These are phyloP conservation scores for Gossypioides kirkii DNA, from an alignment of 345 rosid species.

Conservation along the genomic window DNA sequence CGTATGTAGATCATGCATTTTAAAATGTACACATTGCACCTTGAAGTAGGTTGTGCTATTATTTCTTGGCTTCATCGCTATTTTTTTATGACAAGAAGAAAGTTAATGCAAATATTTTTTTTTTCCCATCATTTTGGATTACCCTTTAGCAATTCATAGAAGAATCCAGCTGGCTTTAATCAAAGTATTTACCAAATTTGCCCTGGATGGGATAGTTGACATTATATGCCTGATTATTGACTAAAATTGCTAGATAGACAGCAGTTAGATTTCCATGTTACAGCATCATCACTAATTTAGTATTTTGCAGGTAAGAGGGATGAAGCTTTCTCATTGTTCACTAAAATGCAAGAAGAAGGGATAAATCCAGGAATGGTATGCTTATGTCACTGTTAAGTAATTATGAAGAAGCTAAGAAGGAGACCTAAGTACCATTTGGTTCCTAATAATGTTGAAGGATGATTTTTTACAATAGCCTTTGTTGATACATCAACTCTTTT, in stretches of 20 bases:
- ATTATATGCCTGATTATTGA: neutral
- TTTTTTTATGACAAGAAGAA: neutral
- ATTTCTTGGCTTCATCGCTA: neutral
- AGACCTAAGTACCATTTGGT: neutral
- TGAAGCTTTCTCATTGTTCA: conserved; percentile 54
- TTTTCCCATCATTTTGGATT: neutral
- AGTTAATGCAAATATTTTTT: neutral
- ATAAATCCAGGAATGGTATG: conserved; percentile 71
- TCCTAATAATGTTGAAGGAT: neutral
- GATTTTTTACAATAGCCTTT: neutral
- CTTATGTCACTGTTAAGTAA: neutral
- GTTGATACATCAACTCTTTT: neutral
- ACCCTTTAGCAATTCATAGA: neutral
- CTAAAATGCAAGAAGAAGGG: conserved; percentile 65
- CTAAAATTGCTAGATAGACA: neutral
- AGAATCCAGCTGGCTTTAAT: neutral
- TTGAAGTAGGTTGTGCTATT: neutral
- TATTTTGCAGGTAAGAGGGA: conserved; percentile 46
- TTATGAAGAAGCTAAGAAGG: neutral
- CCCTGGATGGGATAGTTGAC: neutral
- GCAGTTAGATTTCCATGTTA: neutral
- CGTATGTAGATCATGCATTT: too few species aligned
- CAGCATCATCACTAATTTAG: conserved; percentile 5
- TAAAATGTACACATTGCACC: neutral
- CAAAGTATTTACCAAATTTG: neutral